Conservation (phyloP, 2,329 filamentous ascomycete genomes). For the Claviceps sp. region DNA sequence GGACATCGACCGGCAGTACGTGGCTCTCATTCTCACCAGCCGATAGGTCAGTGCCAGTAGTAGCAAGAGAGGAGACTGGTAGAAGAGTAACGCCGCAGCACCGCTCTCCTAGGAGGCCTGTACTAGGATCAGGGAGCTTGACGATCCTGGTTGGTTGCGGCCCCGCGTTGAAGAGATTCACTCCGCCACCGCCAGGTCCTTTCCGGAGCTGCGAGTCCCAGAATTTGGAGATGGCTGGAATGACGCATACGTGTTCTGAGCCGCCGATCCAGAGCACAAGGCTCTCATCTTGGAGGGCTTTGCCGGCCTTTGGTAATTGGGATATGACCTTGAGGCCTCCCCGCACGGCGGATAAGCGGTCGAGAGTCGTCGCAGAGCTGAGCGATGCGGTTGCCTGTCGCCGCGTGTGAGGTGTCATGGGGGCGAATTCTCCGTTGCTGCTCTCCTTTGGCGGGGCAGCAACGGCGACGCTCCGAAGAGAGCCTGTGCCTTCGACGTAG, state of each 20-base stretch:
- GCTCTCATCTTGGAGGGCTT: slow-evolving; percentile 37
- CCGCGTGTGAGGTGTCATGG: slow-evolving; percentile 50
- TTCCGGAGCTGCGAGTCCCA: slow-evolving; percentile 46
- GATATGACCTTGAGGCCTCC: slow-evolving; percentile 39
- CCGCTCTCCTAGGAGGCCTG: slow-evolving; percentile 42
- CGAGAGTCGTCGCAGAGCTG: slow-evolving; percentile 29
- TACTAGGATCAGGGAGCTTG: slow-evolving; percentile 37
- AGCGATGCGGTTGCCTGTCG: slow-evolving; percentile 36
- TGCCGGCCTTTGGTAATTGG: slow-evolving; percentile 26
- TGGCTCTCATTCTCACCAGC: slow-evolving; percentile 17
- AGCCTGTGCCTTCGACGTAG: slow-evolving; percentile 46
- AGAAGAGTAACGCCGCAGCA: slow-evolving; percentile 39
- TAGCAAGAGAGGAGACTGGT: slow-evolving; percentile 13
- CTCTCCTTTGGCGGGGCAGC: slow-evolving; percentile 21
- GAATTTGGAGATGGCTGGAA: slow-evolving; percentile 41
- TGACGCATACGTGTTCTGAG: slow-evolving; percentile 41
- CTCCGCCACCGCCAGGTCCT: slow-evolving; percentile 34
- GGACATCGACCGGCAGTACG: slow-evolving; percentile 34
- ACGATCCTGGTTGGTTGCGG: slow-evolving; percentile 42
- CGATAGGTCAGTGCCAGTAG: slow-evolving; percentile 12
- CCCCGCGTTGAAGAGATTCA: slow-evolving; percentile 39
- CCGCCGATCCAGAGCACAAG: slow-evolving; percentile 44
- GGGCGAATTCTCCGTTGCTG: slow-evolving; percentile 40
- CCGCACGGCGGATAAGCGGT: slow-evolving; percentile 36
- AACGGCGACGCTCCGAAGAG: slow-evolving; percentile 29